Conservation (phyloP, 192 early-diverging fungal species). For the Coemansia sp. region DNA sequence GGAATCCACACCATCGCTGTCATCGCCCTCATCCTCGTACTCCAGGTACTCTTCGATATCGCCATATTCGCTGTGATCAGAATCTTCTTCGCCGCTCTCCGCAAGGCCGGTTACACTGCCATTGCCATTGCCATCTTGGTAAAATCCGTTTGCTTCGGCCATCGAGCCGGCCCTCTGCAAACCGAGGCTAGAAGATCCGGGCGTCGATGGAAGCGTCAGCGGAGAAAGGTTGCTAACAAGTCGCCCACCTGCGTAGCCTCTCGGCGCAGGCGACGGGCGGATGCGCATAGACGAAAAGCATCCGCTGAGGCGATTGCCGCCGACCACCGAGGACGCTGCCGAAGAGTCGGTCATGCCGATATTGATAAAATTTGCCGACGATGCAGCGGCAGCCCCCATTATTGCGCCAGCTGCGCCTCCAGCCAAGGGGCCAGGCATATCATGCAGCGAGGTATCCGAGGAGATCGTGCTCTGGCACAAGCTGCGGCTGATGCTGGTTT, state of each 20-base stretch:
- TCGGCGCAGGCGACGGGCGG: slow-evolving; percentile 13
- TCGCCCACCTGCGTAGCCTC: slow-evolving; percentile 12
- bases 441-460: not conserved
- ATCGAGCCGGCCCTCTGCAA: not conserved
- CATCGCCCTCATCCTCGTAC: slow-evolving; percentile 2
- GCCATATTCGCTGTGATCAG: not conserved
- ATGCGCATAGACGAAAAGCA: not conserved
- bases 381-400: not conserved
- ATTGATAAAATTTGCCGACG: slow-evolving; percentile 4
- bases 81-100: not conserved
- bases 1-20: slow-evolving; percentile 2
- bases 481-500: not conserved
- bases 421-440: not conserved
- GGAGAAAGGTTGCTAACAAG: slow-evolving; percentile 52
- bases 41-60: slow-evolving; percentile 1
- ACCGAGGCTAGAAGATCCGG: slow-evolving; percentile 21
- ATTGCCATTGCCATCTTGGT: no score
- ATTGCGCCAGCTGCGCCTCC: not conserved
- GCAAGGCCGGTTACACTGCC: not conserved
- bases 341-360: slow-evolving; percentile 1
- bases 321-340: slow-evolving; percentile 8
- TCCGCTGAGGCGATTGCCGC: not conserved
- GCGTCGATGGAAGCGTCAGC: slow-evolving; percentile 46
- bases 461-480: not conserved
- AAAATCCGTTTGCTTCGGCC: not conserved